phyloP scores from a whole-genome alignment of 495 filamentous ascomycete genomes.

The Tetracladium setigerum region DNA sequence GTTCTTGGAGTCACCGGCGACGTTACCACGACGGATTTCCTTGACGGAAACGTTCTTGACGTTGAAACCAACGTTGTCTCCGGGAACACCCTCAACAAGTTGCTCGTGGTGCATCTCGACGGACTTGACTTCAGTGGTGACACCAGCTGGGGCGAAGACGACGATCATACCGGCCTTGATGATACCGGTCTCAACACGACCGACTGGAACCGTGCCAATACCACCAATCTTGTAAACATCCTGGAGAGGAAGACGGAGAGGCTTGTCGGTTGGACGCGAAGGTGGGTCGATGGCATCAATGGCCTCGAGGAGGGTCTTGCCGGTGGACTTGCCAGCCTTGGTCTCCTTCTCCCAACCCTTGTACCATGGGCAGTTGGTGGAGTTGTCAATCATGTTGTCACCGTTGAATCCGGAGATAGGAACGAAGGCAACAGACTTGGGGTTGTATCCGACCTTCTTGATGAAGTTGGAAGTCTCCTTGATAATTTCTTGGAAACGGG shows the following conservation, averaged over 20 bases:
- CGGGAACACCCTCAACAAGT: slow-evolving; percentile 89
- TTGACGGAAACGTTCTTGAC: slow-evolving; percentile 99
- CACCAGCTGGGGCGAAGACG: slow-evolving; percentile 91
- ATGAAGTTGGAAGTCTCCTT: slow-evolving; percentile 99
- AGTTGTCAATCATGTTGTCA: slow-evolving; percentile 97
- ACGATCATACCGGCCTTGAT: slow-evolving; percentile 98
- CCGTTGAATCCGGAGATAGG: slow-evolving; percentile 99
- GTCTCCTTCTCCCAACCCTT: slow-evolving; percentile 99
- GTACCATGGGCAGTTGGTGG: slow-evolving; percentile 98
- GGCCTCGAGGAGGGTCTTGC: slow-evolving; percentile 98
- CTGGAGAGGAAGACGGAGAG: slow-evolving; percentile 99
- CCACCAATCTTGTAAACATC: slow-evolving; percentile 99
- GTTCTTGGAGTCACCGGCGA: slow-evolving; percentile 99
- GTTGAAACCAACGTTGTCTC: slow-evolving; percentile 99
- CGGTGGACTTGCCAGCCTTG: slow-evolving; percentile 81
- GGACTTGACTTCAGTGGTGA: slow-evolving; percentile 99
- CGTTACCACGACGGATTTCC: slow-evolving; percentile 99
- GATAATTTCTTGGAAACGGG: slow-evolving; percentile 96
- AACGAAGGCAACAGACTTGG: slow-evolving; percentile 95
- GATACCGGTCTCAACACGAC: slow-evolving; percentile 99
- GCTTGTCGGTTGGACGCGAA: slow-evolving; percentile 89
- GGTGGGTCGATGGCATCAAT: slow-evolving; percentile 95
- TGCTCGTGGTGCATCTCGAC: slow-evolving; percentile 99
- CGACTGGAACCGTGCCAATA: slow-evolving; percentile 99
- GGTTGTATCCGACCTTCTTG: slow-evolving; percentile 99